These are phyloP conservation scores for Zygoascus ofunaensis DNA, from an alignment of 805 yeast genomes.

Conservation along the genomic window DNA sequence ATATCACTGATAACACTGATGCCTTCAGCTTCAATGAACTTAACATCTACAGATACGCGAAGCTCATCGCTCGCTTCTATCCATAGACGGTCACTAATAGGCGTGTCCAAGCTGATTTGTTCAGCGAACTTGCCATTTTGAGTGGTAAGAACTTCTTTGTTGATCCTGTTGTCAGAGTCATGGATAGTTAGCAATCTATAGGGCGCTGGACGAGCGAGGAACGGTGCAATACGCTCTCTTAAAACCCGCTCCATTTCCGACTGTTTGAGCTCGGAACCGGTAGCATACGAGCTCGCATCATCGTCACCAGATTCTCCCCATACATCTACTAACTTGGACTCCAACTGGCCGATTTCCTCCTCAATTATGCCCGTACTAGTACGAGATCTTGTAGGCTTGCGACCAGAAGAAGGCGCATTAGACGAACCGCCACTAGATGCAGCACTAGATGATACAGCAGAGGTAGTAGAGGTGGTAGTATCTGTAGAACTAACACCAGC, in stretches of 20 bases:
- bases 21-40: conserved; percentile 31
- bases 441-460: conserved; percentile 1
- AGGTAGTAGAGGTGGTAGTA: background rate
- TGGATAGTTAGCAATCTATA: conserved; percentile 49
- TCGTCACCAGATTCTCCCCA: background rate
- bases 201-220: conserved; percentile 60
- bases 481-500: conserved; percentile 29
- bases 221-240: conserved; percentile 57
- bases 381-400: conserved; percentile 7
- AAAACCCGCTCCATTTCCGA: conserved; percentile 28
- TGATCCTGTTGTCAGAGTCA: conserved; percentile 22
- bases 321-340: conserved; percentile 1
- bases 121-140: conserved; percentile 55
- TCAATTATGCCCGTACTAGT: background rate
- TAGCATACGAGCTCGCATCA: background rate
- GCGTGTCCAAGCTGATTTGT: conserved; percentile 36
- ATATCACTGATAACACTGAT: conserved; percentile 78
- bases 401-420: background rate
- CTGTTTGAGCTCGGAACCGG: background rate
- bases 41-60: background rate
- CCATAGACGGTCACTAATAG: background rate
- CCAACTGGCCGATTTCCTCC: background rate
- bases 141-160: conserved; percentile 39
- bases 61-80: conserved; percentile 1
- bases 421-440: conserved; percentile 12